Conservation (phyloP, 352 stramenopile genomes). For the Elongisporangium anandrum region DNA sequence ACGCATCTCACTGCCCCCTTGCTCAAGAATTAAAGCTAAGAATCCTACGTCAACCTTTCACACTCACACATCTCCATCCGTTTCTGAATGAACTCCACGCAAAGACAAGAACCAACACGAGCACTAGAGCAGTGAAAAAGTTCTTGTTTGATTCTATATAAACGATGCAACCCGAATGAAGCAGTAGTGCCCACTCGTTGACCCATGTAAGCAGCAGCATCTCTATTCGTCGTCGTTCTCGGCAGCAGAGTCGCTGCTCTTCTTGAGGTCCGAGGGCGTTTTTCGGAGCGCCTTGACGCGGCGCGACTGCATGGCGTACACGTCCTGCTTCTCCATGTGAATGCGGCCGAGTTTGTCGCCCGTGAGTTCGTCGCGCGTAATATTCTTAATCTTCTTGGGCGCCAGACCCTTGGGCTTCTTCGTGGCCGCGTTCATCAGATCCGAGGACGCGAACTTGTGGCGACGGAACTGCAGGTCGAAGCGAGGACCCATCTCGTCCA, state of each 20-base stretch:
- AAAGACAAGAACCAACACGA: neutral
- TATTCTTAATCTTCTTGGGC: conserved; percentile 97
- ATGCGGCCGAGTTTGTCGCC: conserved; percentile 97
- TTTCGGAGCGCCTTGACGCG: conserved; percentile 94
- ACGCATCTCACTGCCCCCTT: conserved; percentile 63
- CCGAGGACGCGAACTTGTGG: conserved; percentile 92
- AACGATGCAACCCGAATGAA: neutral
- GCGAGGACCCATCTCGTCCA: conserved; percentile 89
- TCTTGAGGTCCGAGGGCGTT: conserved; percentile 77
- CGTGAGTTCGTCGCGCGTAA: conserved; percentile 95
- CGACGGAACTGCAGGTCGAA: conserved; percentile 91
- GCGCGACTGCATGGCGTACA: conserved; percentile 94
- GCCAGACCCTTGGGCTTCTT: conserved; percentile 92
- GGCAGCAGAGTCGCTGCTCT: conserved; percentile 22
- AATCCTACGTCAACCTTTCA: neutral
- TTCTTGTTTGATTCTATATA: neutral
- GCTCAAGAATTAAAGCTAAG: conserved; percentile 13
- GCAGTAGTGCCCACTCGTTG: neutral
- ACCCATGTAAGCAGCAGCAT: neutral
- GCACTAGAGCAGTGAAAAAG: neutral
- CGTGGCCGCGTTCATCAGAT: conserved; percentile 94
- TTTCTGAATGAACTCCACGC: too few relatives aligned
- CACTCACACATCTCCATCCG: neutral
- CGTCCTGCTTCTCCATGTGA: conserved; percentile 97
- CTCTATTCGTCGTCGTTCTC: conserved; percentile 45